Evolutionary conservation across 768 basidiomycete species (phyloP).

Genomic region (Agaricus sinodeliciosus): DNA sequence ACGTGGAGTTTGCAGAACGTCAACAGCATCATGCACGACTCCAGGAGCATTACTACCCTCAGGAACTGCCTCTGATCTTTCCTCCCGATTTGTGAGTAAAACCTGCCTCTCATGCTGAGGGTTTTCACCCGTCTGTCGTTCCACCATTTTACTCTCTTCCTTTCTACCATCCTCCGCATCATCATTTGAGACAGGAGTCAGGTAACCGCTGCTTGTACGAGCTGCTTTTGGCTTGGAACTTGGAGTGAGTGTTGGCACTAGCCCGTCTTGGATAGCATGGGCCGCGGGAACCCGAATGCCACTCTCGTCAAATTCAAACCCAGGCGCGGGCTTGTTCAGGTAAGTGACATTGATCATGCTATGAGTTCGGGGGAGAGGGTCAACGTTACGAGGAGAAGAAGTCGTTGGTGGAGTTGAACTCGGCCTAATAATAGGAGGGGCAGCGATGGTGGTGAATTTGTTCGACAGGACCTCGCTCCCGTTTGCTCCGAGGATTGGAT

Average conservation of each 20-base stretch:
- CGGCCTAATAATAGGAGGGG: not conserved
- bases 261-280: conserved; percentile 3
- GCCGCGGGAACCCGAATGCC: conserved; percentile 3
- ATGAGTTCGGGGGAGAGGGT: not conserved
- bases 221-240: not conserved
- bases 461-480: conserved; percentile 5
- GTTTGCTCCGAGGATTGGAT: conserved; percentile 7
- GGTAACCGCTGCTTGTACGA: conserved; percentile 6
- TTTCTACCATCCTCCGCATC: conserved; percentile 12
- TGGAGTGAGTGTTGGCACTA: conserved; percentile 1
- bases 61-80: not conserved
- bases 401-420: not conserved
- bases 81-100: not conserved
- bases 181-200: conserved; percentile 8
- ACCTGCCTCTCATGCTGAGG: too few species aligned
- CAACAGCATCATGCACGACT: not conserved
- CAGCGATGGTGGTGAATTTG: too few species aligned
- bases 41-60: too few species aligned
- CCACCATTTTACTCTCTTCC: too few species aligned
- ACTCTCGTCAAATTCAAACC: not conserved
- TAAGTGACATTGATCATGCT: not conserved
- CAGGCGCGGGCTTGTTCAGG: not conserved
- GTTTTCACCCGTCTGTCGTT: too few species aligned
- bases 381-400: not conserved
- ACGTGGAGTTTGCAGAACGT: not conserved